phyloP scores from a whole-genome alignment of 2,329 filamentous ascomycete genomes.

The Sphaerulina populicola region DNA sequence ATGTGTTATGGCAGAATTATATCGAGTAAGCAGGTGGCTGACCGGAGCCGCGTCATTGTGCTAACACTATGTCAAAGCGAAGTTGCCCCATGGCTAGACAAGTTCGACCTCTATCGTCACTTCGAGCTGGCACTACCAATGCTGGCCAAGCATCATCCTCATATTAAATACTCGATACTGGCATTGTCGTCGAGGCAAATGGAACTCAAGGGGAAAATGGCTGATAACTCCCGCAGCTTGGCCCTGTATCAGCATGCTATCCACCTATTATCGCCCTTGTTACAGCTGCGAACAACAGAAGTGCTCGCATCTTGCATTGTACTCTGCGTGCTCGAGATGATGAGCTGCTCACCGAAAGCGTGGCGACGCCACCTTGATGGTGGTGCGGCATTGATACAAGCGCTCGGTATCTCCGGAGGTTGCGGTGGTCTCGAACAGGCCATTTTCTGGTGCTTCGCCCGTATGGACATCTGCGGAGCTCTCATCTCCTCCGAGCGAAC shows the following conservation, averaged over 20 bases:
- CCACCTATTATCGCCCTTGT: constrained; percentile 36
- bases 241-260: constrained; percentile 49
- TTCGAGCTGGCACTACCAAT: constrained; percentile 47
- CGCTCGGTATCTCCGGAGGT: constrained; percentile 46
- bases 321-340: constrained; percentile 44
- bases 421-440: constrained; percentile 46
- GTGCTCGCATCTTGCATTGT: constrained; percentile 44
- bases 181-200: constrained; percentile 48
- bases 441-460: constrained; percentile 52
- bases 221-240: constrained; percentile 43
- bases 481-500: constrained; percentile 48
- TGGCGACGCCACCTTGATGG: constrained; percentile 52
- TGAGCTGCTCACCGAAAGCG: constrained; percentile 43
- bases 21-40: constrained; percentile 31
- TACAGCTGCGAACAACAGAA: constrained; percentile 40
- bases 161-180: constrained; percentile 45
- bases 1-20: constrained; percentile 37
- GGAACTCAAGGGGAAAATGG: constrained; percentile 43
- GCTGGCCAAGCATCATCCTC: constrained; percentile 41
- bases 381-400: constrained; percentile 47
- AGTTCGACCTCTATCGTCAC: constrained; percentile 47
- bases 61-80: constrained; percentile 25
- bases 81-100: constrained; percentile 51
- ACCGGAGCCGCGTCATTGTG: background rate
- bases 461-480: constrained; percentile 51